Evolutionary conservation across 495 filamentous ascomycete species (phyloP), one percentile per base, ranked within the genome.

Genomic region (Glutinoglossum americanum): DNA sequence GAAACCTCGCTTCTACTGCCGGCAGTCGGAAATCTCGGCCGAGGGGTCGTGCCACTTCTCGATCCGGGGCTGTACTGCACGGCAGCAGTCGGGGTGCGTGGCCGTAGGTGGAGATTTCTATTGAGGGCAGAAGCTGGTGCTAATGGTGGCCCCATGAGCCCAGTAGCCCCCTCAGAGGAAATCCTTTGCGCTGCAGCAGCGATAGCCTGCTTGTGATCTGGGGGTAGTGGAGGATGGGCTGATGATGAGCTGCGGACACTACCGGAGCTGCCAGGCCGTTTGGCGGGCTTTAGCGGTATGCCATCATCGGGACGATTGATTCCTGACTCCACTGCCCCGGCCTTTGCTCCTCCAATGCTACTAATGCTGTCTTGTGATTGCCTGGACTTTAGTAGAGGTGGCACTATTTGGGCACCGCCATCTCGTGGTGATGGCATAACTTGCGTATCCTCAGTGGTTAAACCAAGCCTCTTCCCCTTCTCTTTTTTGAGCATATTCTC

Each of bases 61-160:
- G 69, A 69, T 23, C 67, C 65, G 11, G 67, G 66, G 41, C 53
- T 57, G 15, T 55, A 17, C 25, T 59, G 59, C 9, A 39, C 25
- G 9, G 3, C 9, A 7, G 39, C 3, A 27, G 66, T 73, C 35
- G 90, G 89, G 2, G 90, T 94, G 44, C 80, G 76, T 32, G 89
- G 87, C 54, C 87, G 74, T 25, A 54, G 59, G 72, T 71, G 49
- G 63, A 66, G 19, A 57, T 54, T 67, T 57, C 69, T 67, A 62
- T 73, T 77, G 64, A 83, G 84, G 3, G 83, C 84, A 59, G 87
- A 94, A 53, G 92, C 87, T 28, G 89, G 85, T 57, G 85, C 74
- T 53, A 81, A 63, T 8, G 92, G 90, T 44, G 92, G 92, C 0
- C 87, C 92, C 92, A 97, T 98, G 47, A 69, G 63, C 41, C 72